Percentiles rank a stretch among this genome's conserved stretches.
phyloP scores from a whole-genome alignment of 176 grass and related monocot genomes.

The Oryza meyeriana region DNA sequence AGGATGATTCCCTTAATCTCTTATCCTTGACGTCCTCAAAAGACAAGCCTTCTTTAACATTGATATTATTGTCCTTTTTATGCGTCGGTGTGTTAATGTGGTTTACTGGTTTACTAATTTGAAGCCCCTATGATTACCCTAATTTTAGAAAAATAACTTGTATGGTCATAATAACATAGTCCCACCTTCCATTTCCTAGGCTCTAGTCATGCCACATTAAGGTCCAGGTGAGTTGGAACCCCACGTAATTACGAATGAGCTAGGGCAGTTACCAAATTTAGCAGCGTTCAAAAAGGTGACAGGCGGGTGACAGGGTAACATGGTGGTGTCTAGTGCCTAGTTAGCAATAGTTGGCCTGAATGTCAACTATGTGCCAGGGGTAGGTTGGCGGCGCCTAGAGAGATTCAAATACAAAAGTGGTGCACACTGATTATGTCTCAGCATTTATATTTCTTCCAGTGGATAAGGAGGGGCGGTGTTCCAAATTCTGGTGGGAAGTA shows the following conservation, averaged over 20 bases:
- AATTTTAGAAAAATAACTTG: background rate
- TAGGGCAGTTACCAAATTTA: background rate
- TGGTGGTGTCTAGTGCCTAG: background rate
- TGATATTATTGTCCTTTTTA: background rate
- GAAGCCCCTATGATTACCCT: background rate
- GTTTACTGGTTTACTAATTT: background rate
- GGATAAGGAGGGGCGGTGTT: background rate
- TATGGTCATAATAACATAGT: background rate
- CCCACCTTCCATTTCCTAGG: background rate
- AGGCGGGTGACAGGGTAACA: background rate
- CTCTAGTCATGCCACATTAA: background rate
- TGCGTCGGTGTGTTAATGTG: background rate
- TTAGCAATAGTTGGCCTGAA: background rate
- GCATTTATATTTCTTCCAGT: background rate
- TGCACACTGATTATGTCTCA: background rate
- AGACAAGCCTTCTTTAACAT: background rate
- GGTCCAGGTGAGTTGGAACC: background rate
- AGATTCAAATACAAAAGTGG: background rate
- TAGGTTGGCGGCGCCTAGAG: background rate
- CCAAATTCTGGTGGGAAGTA: background rate
- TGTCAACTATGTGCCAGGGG: background rate
- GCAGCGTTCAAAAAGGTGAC: background rate
- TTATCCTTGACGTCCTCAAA: background rate
- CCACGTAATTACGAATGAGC: background rate
- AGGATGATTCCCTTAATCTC: background rate